Evolutionary conservation across 2,329 filamentous ascomycete species (phyloP).

Genomic region (Alternaria sp.): DNA sequence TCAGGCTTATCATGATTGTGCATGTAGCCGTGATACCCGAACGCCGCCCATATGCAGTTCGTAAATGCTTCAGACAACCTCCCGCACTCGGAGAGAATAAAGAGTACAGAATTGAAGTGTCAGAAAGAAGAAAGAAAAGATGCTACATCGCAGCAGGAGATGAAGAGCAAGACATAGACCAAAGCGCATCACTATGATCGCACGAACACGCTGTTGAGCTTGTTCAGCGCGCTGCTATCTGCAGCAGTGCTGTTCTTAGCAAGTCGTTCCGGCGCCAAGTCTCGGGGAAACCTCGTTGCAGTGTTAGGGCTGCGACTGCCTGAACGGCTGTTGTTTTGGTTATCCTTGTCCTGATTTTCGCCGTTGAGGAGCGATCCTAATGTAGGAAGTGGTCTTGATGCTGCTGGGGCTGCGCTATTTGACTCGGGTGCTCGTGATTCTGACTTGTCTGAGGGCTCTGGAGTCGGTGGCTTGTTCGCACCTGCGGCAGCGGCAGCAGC

Average conservation of each 20-base stretch:
- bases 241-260: conserved; percentile 45
- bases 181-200: conserved; percentile 28
- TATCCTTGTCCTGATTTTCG: conserved; percentile 39
- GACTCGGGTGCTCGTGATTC: conserved; percentile 53
- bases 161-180: neutral
- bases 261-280: conserved; percentile 44
- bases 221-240: conserved; percentile 44
- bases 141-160: neutral
- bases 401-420: conserved; percentile 32
- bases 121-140: neutral
- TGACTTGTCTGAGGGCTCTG: conserved; percentile 51
- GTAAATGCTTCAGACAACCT: conserved; percentile 32
- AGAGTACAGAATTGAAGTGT: neutral
- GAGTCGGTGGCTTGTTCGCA: conserved; percentile 41
- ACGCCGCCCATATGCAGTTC: conserved; percentile 43
- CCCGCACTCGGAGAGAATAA: conserved; percentile 3
- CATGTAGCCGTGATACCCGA: conserved; percentile 15
- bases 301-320: conserved; percentile 54
- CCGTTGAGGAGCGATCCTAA: conserved; percentile 46
- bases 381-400: conserved; percentile 58
- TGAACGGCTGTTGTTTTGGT: conserved; percentile 49
- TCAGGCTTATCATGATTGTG: conserved; percentile 5
- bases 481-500: conserved; percentile 29
- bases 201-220: conserved; percentile 48
- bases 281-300: conserved; percentile 39